Evolutionary conservation across 257 asterid species (phyloP).

Genomic region (Perilla frutescens): DNA sequence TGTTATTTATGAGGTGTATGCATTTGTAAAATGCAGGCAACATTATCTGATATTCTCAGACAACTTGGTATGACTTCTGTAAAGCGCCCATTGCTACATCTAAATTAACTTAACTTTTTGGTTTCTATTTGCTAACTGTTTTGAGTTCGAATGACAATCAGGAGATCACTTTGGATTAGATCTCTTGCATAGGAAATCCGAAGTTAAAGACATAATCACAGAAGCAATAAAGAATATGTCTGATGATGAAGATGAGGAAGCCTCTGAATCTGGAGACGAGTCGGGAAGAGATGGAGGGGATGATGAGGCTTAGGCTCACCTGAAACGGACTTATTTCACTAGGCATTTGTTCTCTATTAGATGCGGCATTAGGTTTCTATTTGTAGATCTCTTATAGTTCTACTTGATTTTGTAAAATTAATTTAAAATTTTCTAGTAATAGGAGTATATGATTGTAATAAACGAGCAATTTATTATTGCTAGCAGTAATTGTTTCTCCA

Average conservation of each 20-base stretch:
- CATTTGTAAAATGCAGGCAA: slow-evolving; percentile 65
- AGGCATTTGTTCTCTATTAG: slow-evolving; percentile 23
- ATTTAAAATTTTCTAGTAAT: slow-evolving; percentile 1
- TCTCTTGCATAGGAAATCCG: slow-evolving; percentile 72
- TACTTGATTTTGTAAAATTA: slow-evolving; percentile 32
- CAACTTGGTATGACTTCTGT: slow-evolving; percentile 67
- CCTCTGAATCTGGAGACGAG: slow-evolving; percentile 47
- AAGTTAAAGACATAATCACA: slow-evolving; percentile 78
- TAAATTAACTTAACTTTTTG: neutral
- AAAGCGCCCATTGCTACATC: neutral
- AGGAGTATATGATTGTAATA: slow-evolving; percentile 21
- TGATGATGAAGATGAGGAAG: slow-evolving; percentile 75
- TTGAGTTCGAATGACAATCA: slow-evolving; percentile 36
- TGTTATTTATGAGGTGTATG: slow-evolving; percentile 29
- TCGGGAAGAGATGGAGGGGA: slow-evolving; percentile 50
- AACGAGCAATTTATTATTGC: neutral
- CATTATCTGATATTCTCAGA: slow-evolving; percentile 81
- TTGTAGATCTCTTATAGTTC: slow-evolving; percentile 29
- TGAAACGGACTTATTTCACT: neutral
- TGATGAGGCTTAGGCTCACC: slow-evolving; percentile 43
- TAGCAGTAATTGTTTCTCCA: neutral
- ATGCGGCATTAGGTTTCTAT: slow-evolving; percentile 29
- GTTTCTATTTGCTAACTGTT: slow-evolving; percentile 32
- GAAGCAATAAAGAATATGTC: slow-evolving; percentile 83
- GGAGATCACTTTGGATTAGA: slow-evolving; percentile 69